Percentiles rank a stretch among this genome's conserved stretches.
phyloP scores from a whole-genome alignment of 306 rosid genomes.

The Acacia melanoxylon region DNA sequence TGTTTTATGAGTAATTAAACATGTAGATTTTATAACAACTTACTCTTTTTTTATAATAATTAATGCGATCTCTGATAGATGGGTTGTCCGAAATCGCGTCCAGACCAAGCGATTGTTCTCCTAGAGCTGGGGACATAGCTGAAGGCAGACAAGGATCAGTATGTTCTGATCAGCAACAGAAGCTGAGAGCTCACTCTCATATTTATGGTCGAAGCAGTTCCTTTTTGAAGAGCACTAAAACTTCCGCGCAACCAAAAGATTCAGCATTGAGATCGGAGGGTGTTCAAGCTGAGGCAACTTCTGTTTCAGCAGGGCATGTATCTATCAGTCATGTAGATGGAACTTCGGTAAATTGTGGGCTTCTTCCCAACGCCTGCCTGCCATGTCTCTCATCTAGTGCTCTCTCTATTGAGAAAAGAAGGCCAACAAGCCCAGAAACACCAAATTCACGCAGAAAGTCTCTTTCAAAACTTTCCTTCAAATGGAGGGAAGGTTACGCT shows the following conservation, averaged over 20 bases:
- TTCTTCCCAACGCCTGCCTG: slow-evolving; percentile 66
- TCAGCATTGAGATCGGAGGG: slow-evolving; percentile 20
- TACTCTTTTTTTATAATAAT: not conserved
- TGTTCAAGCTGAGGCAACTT: slow-evolving; percentile 26
- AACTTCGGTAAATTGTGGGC: slow-evolving; percentile 50
- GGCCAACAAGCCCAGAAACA: slow-evolving; percentile 54
- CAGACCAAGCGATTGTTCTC: slow-evolving; percentile 50
- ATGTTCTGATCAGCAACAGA: slow-evolving; percentile 27
- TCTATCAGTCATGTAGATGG: slow-evolving; percentile 47
- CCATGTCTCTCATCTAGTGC: slow-evolving; percentile 60
- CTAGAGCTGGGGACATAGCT: slow-evolving; percentile 34
- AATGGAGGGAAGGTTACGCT: slow-evolving; percentile 68
- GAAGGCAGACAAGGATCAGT: slow-evolving; percentile 9
- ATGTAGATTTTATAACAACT: not conserved
- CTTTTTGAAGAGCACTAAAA: slow-evolving; percentile 28
- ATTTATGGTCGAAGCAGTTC: slow-evolving; percentile 24
- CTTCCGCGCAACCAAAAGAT: slow-evolving; percentile 10
- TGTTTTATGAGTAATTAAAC: not conserved
- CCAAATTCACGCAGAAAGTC: slow-evolving; percentile 53
- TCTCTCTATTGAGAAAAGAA: slow-evolving; percentile 49
- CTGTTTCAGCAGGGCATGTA: slow-evolving; percentile 29
- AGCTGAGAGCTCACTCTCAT: slow-evolving; percentile 10
- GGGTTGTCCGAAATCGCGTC: slow-evolving; percentile 48
- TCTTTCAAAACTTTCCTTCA: slow-evolving; percentile 74
- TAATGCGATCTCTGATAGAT: slow-evolving; percentile 39